Percentiles rank a stretch among this genome's conserved stretches.
Conservation (phyloP, 176 grass and related monocot species). For the Alloteropsis semialata region DNA sequence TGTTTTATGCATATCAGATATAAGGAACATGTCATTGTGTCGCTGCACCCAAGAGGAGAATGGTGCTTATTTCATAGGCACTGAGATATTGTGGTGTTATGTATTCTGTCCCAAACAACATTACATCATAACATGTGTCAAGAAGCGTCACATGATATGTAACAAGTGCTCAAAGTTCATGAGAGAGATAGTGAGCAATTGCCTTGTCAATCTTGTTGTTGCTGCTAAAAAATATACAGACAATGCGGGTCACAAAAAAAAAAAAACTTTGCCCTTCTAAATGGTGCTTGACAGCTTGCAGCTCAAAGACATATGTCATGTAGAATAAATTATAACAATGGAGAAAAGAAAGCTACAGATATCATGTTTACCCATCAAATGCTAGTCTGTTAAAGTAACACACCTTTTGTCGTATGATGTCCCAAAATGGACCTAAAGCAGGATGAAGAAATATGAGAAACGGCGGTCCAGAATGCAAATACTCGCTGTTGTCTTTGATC, state of each 20-base stretch:
- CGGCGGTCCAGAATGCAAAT: constrained; percentile 63
- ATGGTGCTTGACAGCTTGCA: not conserved
- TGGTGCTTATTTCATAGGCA: not conserved
- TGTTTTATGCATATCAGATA: not conserved
- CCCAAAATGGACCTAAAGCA: constrained; percentile 96
- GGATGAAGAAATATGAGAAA: constrained; percentile 99
- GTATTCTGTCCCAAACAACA: not conserved
- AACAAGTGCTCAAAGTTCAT: not conserved
- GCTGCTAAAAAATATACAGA: not conserved
- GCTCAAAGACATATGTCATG: constrained; percentile 11
- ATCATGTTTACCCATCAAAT: not conserved
- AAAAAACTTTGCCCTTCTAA: not conserved
- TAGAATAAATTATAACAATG: constrained; percentile 1
- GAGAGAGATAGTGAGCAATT: not conserved
- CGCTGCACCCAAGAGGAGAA: not conserved
- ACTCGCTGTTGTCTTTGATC: constrained; percentile 81
- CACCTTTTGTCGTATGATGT: constrained; percentile 89
- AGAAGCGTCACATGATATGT: not conserved
- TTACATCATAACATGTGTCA: not conserved
- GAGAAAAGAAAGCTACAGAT: not conserved
- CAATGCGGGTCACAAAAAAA: not conserved
- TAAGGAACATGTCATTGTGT: not conserved
- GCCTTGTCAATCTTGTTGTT: not conserved
- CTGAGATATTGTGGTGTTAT: not conserved
- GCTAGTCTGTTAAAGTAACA: constrained; percentile 1